Evolutionary conservation across 176 grass and related monocot species (phyloP).

Genomic region (Dactylis glomerata): DNA sequence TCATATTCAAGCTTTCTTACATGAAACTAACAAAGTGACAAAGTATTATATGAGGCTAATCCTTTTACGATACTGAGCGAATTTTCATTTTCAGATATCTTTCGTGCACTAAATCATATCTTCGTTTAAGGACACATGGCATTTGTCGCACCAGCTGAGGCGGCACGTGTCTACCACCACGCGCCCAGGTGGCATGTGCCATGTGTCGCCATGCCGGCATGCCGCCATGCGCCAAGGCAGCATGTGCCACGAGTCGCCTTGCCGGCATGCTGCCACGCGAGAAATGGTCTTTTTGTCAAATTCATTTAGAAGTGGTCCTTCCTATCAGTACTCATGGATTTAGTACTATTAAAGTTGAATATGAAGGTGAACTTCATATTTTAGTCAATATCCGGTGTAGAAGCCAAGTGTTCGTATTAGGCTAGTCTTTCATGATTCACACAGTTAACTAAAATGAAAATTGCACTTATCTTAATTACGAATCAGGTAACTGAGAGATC

Average conservation of each 20-base stretch:
- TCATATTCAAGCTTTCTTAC: neutral
- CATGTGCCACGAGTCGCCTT: too few relatives aligned
- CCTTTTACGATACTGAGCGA: neutral
- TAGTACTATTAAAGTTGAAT: neutral
- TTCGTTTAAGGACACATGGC: neutral
- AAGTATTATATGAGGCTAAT: neutral
- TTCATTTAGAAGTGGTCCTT: too few relatives aligned
- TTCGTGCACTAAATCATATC: neutral
- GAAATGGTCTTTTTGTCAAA: too few relatives aligned
- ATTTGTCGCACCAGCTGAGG: too few relatives aligned
- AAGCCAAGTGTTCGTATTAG: neutral
- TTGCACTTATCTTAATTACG: neutral
- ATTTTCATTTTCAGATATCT: neutral
- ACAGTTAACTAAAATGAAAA: neutral
- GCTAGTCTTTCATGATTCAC: neutral
- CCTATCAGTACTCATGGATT: too few relatives aligned
- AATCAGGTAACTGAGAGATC: neutral
- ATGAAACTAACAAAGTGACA: neutral
- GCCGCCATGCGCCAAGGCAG: too few relatives aligned
- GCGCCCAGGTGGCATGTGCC: too few relatives aligned
- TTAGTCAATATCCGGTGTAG: too few relatives aligned
- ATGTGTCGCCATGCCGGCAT: too few relatives aligned
- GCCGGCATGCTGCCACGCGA: too few relatives aligned
- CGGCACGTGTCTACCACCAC: too few relatives aligned
- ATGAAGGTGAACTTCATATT: too few relatives aligned